Evolutionary conservation across 208 protist genomes (phyloP).

Genomic region (Porcisia hertigi): DNA sequence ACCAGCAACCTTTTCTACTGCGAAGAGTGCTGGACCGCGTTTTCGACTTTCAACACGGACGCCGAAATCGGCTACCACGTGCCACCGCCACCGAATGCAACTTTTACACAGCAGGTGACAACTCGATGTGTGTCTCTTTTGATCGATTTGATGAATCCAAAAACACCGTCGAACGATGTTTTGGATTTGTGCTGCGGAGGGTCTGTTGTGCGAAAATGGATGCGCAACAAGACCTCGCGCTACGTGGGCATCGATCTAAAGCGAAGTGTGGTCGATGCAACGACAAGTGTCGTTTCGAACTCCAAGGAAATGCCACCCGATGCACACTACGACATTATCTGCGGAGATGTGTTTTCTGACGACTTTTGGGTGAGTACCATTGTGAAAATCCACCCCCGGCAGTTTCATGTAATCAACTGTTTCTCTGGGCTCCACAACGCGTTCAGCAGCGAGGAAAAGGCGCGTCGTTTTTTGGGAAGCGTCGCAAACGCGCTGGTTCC

Average conservation of each 20-base stretch:
- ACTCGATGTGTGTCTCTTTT: constrained; percentile 73
- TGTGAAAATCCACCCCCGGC: constrained; percentile 72
- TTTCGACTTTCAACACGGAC: constrained; percentile 60
- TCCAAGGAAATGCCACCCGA: constrained; percentile 40
- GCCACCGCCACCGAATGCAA: constrained; percentile 71
- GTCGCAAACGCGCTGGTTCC: constrained; percentile 85
- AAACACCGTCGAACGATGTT: constrained; percentile 79
- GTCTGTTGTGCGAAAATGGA: constrained; percentile 81
- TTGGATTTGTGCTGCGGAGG: constrained; percentile 87
- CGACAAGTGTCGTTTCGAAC: constrained; percentile 41
- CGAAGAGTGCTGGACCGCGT: constrained; percentile 76
- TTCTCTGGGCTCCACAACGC: constrained; percentile 81
- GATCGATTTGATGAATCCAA: constrained; percentile 74
- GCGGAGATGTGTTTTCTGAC: constrained; percentile 73
- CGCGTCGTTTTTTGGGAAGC: constrained; percentile 67
- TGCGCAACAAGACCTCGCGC: constrained; percentile 70
- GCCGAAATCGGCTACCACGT: constrained; percentile 77
- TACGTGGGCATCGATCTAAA: constrained; percentile 86
- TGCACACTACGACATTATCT: constrained; percentile 69
- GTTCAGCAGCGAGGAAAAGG: constrained; percentile 63
- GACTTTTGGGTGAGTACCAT: constrained; percentile 81
- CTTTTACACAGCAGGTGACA: constrained; percentile 73
- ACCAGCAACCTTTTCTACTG: constrained; percentile 79
- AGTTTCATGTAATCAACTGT: constrained; percentile 83
- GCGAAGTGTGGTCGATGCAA: constrained; percentile 53